These are phyloP conservation scores for Proliferodiscus dingleyae DNA, from an alignment of 2,329 filamentous ascomycete species.

Conservation along the genomic window DNA sequence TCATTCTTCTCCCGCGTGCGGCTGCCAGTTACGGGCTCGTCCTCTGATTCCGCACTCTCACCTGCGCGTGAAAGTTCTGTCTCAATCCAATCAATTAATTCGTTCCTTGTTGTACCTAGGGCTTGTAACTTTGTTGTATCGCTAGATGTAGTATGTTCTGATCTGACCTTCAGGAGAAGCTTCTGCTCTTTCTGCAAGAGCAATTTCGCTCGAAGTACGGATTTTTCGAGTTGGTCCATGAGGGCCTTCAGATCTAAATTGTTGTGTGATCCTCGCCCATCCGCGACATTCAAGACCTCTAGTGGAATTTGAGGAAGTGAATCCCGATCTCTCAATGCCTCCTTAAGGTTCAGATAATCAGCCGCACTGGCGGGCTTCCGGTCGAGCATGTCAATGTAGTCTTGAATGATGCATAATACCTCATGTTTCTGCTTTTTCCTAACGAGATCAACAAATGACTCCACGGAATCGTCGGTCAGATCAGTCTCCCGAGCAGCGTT, in stretches of 20 bases:
- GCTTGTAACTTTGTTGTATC: constrained; percentile 38
- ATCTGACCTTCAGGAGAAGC: constrained; percentile 42
- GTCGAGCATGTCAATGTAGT: constrained; percentile 45
- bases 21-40: neutral
- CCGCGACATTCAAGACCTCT: constrained; percentile 21
- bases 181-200: constrained; percentile 52
- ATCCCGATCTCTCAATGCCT: constrained; percentile 20
- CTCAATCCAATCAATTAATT: constrained; percentile 63
- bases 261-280: constrained; percentile 22
- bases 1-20: constrained; percentile 18
- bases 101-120: constrained; percentile 50
- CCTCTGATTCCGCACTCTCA: constrained; percentile 31
- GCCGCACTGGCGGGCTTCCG: constrained; percentile 48
- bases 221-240: constrained; percentile 51
- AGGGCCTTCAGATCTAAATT: constrained; percentile 43
- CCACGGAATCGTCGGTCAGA: constrained; percentile 32
- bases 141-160: constrained; percentile 1
- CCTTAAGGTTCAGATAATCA: constrained; percentile 41
- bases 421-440: constrained; percentile 49
- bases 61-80: constrained; percentile 51
- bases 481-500: constrained; percentile 18
- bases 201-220: constrained; percentile 53
- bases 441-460: constrained; percentile 47
- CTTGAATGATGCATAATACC: constrained; percentile 45
- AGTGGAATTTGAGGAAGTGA: constrained; percentile 25